Conservation (phyloP, 805 yeast genomes). For the Myxozyma monticola region DNA sequence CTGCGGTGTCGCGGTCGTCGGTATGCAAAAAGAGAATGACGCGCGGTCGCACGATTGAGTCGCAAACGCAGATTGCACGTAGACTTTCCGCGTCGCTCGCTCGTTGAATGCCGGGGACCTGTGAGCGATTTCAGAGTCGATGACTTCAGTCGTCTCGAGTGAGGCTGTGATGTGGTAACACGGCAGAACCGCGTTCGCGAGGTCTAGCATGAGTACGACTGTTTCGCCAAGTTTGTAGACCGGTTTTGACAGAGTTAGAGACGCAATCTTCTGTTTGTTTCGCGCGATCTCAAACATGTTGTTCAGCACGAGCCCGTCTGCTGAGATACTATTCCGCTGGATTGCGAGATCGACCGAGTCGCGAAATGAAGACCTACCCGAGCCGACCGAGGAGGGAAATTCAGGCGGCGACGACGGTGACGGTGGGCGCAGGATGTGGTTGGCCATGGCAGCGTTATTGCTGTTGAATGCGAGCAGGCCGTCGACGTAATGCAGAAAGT, state of each 20-base stretch:
- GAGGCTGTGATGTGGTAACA: constrained; percentile 45
- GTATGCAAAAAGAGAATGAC: constrained; percentile 37
- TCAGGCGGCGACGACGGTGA: constrained; percentile 28
- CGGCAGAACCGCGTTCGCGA: constrained; percentile 35
- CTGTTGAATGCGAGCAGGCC: constrained; percentile 11
- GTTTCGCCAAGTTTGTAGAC: constrained; percentile 40
- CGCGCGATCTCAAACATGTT: constrained; percentile 44
- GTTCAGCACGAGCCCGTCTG: constrained; percentile 23
- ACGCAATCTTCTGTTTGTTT: constrained; percentile 46
- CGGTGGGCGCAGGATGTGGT: constrained; percentile 15
- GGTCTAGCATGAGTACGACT: constrained; percentile 44
- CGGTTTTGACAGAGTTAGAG: constrained; percentile 43
- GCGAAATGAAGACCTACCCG: constrained; percentile 20
- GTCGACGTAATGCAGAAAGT: constrained; percentile 22
- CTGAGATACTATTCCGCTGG: constrained; percentile 26
- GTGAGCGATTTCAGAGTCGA: constrained; percentile 35
- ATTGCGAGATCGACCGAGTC: constrained; percentile 29
- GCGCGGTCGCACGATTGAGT: constrained; percentile 31
- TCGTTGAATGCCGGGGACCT: constrained; percentile 31
- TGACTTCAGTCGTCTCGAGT: constrained; percentile 42
- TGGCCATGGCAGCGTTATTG: constrained; percentile 6
- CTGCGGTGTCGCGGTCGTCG: constrained; percentile 41
- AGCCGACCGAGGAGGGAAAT: constrained; percentile 1
- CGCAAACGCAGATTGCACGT: constrained; percentile 32
- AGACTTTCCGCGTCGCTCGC: constrained; percentile 34